Evolutionary conservation across 768 basidiomycete genomes (phyloP), one percentile per base, ranked within the genome.

Genomic region (Saitozyma podzolica): DNA sequence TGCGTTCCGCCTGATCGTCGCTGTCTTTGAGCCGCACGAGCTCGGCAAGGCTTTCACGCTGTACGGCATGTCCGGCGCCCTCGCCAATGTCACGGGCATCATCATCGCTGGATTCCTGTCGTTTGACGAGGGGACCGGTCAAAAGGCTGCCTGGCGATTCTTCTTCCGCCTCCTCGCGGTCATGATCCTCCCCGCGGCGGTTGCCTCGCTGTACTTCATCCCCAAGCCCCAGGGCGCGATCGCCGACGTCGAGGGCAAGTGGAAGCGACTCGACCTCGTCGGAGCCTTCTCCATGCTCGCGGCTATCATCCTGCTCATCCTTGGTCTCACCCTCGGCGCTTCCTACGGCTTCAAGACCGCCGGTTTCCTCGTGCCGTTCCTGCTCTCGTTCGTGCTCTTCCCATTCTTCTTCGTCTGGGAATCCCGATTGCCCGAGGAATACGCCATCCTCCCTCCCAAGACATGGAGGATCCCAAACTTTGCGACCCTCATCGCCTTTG

Each of bases 381-480:
- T 75, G 10, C 57, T 78, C 19, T 68, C 74, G 13, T 70, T 65
- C 53, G 58, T 69, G 6, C 42, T 72, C 58, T 74, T 78, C 61
- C 58, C 66, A 6, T 59, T 56, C 41, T 78, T 80, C 61, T 77
- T 80, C 66, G 11, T 69, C 53, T 75, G 70, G 70, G 74, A 77
- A 53, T 54, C 67, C 41, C 59, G 61, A 37, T 41, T 71, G 9
- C 69, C 71, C 8, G 54, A 66, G 20, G 69, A 63, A 8, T 71
- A 73, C 58, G 75, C 77, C 10, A 51, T 75, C 39, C 67, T 78
- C 49, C 77, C 77, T 3, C 65, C 75, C 9, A 51, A 45, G 6
- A 70, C 70, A 52, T 79, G 79, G 78, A 61, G 62, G 37, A 74
- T 78, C 45, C 73, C 67, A 17, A 79, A 79, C 62, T 73, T 80